phyloP scores from a whole-genome alignment of 78 protist genomes.

The Planoprotostelium fungivorum region DNA sequence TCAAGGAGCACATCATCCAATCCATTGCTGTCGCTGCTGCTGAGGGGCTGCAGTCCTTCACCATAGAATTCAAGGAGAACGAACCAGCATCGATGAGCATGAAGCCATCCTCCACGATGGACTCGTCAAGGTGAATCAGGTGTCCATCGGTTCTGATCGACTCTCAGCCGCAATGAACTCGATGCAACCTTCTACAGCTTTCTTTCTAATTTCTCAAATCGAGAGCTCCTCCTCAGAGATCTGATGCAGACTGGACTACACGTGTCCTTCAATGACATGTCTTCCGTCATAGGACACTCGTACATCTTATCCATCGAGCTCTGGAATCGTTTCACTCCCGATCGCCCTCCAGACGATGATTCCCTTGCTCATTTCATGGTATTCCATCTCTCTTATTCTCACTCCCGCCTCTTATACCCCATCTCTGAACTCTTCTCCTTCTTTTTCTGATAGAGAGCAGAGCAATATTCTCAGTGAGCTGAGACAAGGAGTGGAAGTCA shows the following conservation, averaged over 20 bases:
- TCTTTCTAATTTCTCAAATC: neutral
- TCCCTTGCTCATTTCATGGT: neutral
- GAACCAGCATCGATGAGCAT: neutral
- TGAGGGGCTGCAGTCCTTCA: neutral
- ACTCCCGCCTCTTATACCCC: no score
- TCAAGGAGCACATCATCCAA: neutral
- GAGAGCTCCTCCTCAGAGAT: neutral
- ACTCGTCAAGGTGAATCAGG: no score
- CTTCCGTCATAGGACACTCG: neutral
- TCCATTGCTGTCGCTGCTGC: neutral
- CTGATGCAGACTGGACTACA: neutral
- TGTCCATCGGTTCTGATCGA: no score
- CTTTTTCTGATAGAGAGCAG: no score
- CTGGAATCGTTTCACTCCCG: neutral
- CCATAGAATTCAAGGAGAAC: neutral
- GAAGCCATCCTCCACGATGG: neutral
- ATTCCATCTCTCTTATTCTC: no score
- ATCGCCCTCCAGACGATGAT: neutral
- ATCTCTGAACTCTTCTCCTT: no score
- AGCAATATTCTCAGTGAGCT: neutral
- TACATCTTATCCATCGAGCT: neutral
- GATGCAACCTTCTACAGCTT: neutral
- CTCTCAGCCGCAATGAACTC: no score
- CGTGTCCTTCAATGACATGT: neutral
- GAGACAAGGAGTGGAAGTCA: neutral